These are phyloP conservation scores for Leccinum uliginosum DNA, from an alignment of 768 basidiomycete genomes.

Conservation along the genomic window DNA sequence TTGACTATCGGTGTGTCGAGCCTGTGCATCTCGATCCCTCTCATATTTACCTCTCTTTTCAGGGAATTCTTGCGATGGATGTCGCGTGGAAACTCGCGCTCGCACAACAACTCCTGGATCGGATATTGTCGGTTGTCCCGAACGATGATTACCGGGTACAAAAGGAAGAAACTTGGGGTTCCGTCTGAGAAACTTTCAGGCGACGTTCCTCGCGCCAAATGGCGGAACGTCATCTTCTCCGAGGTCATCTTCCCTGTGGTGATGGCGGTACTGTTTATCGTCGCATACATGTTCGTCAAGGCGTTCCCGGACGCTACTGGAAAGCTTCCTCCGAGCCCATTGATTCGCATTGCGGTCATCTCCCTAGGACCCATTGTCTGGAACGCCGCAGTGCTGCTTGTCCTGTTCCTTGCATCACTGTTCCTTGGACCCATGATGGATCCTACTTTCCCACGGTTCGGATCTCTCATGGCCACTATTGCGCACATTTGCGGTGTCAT, in stretches of 20 bases:
- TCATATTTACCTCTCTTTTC: conserved; percentile 11
- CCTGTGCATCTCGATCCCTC: neutral
- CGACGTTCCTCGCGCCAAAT: conserved; percentile 89
- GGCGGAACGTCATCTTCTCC: conserved; percentile 85
- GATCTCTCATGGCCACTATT: conserved; percentile 86
- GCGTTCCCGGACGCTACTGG: conserved; percentile 69
- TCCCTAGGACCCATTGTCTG: conserved; percentile 93
- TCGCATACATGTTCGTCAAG: conserved; percentile 92
- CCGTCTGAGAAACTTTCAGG: conserved; percentile 96
- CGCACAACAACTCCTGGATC: conserved; percentile 98
- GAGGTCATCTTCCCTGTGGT: conserved; percentile 83
- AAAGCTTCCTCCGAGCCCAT: conserved; percentile 67
- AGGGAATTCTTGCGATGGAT: conserved; percentile 99
- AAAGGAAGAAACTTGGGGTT: conserved; percentile 94
- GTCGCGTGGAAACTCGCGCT: conserved; percentile 95
- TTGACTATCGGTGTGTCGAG: conserved; percentile 76
- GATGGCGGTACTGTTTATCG: conserved; percentile 81
- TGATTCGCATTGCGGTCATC: conserved; percentile 91
- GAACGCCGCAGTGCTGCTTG: conserved; percentile 84
- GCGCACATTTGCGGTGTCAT: conserved; percentile 79
- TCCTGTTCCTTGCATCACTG: conserved; percentile 86
- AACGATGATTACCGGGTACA: conserved; percentile 99
- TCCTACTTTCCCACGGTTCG: conserved; percentile 81
- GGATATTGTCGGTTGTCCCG: conserved; percentile 98
- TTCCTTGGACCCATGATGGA: conserved; percentile 92